Conservation (phyloP, 306 rosid genomes). For the Rubus parviflorus region DNA sequence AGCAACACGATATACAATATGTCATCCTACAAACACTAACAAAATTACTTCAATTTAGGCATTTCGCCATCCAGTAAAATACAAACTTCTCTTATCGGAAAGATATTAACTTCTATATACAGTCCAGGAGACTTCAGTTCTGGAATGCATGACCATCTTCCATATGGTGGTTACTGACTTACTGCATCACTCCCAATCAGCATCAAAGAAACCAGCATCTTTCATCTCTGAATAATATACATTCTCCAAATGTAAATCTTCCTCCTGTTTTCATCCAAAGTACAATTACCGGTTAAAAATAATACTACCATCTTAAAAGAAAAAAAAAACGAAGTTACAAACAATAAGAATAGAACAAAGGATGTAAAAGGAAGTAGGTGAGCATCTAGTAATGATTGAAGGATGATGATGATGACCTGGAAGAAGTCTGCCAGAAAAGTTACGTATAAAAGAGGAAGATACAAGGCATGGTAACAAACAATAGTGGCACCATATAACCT, state of each 20-base stretch:
- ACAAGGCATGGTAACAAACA: conserved; percentile 77
- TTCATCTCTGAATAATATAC: conserved; percentile 94
- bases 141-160: background rate
- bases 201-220: conserved; percentile 93
- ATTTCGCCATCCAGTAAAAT: conserved; percentile 6
- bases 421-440: conserved; percentile 92
- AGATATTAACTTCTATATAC: background rate
- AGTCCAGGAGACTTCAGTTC: conserved; percentile 8
- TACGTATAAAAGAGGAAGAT: conserved; percentile 82
- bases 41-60: background rate
- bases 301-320: background rate
- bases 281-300: background rate
- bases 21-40: conserved; percentile 3
- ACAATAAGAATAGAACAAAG: background rate
- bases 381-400: background rate
- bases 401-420: conserved; percentile 45
- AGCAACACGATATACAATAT: background rate
- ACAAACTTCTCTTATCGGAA: conserved; percentile 27
- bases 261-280: conserved; percentile 55
- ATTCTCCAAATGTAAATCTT: conserved; percentile 76
- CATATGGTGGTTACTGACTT: background rate
- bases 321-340: background rate
- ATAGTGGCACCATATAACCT: conserved; percentile 71
- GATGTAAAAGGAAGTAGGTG: background rate
- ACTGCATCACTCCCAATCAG: conserved; percentile 72